A percentile compares a stretch with the other conserved stretches of the same genome.
phyloP scores from a whole-genome alignment of 495 filamentous ascomycete species.

The Arthonia radiata region DNA sequence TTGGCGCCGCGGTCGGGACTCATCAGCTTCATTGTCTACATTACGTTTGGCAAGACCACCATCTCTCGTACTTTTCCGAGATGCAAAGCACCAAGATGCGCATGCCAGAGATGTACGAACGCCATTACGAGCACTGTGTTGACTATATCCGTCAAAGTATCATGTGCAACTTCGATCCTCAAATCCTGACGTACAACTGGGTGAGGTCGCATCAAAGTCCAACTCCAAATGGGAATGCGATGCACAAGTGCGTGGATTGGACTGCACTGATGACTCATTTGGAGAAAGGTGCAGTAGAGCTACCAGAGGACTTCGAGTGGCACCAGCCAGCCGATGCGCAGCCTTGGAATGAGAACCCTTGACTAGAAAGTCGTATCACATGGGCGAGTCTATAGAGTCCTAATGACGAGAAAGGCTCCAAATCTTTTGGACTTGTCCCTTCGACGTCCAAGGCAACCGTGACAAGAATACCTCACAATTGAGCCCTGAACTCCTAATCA shows the following conservation, averaged over 20 bases:
- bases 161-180: conserved; percentile 13
- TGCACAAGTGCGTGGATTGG: conserved; percentile 16
- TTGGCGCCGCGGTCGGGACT: too few relatives aligned
- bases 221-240: conserved; percentile 10
- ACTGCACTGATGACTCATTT: conserved; percentile 11
- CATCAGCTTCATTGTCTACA: conserved; percentile 4
- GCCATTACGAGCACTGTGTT: conserved; percentile 12
- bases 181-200: conserved; percentile 9
- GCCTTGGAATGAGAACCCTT: conserved; percentile 2
- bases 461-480: too few relatives aligned
- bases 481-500: too few relatives aligned
- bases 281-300: conserved; percentile 7
- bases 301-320: conserved; percentile 8
- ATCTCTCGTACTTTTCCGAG: conserved; percentile 1
- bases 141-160: conserved; percentile 13
- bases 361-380: too few relatives aligned
- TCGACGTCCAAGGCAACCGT: too few relatives aligned
- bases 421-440: too few relatives aligned
- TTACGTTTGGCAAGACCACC: conserved; percentile 6
- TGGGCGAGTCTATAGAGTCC: too few relatives aligned
- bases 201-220: conserved; percentile 10
- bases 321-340: conserved; percentile 4
- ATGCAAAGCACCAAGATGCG: background rate
- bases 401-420: too few relatives aligned
- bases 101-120: conserved; percentile 12